These are phyloP conservation scores for Noccaea caerulescens DNA, from an alignment of 345 rosid species.

Conservation along the genomic window DNA sequence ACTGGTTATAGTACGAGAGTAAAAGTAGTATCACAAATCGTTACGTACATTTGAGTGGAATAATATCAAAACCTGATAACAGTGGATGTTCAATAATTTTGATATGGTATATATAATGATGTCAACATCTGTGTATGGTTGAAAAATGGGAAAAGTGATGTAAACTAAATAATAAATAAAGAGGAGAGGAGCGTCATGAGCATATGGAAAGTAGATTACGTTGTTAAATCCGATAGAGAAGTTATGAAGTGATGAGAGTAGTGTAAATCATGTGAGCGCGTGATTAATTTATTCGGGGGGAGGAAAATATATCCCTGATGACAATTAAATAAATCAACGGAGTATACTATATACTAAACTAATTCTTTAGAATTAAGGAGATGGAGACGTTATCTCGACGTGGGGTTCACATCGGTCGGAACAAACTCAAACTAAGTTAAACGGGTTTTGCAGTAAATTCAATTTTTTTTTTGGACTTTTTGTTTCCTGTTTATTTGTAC, in stretches of 20 bases:
- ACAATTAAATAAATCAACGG: neutral
- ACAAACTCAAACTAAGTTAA: conserved; percentile 15
- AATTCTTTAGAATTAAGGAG: conserved; percentile 17
- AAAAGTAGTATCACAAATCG: conserved; percentile 22
- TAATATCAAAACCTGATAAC: neutral
- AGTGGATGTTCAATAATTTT: conserved; percentile 16
- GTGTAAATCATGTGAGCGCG: conserved; percentile 10
- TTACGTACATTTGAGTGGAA: conserved; percentile 26
- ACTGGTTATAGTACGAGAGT: conserved; percentile 26
- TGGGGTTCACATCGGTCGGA: conserved; percentile 27
- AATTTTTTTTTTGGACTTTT: neutral
- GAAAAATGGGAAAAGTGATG: conserved; percentile 31
- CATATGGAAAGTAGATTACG: conserved; percentile 36
- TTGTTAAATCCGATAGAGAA: conserved; percentile 32
- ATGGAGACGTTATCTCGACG: conserved; percentile 30
- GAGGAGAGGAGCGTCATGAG: conserved; percentile 44
- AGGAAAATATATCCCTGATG: neutral
- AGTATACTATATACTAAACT: conserved; percentile 2
- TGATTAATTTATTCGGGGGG: conserved; percentile 16
- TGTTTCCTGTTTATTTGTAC: neutral
- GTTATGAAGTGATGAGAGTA: conserved; percentile 21
- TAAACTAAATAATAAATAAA: conserved; percentile 24
- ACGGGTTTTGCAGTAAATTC: neutral
- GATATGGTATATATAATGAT: conserved; percentile 11
- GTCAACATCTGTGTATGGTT: conserved; percentile 34